A percentile compares a stretch with the other conserved stretches of the same genome.
Conservation (phyloP, 495 filamentous ascomycete species). For the Chaetomium fimeti region DNA sequence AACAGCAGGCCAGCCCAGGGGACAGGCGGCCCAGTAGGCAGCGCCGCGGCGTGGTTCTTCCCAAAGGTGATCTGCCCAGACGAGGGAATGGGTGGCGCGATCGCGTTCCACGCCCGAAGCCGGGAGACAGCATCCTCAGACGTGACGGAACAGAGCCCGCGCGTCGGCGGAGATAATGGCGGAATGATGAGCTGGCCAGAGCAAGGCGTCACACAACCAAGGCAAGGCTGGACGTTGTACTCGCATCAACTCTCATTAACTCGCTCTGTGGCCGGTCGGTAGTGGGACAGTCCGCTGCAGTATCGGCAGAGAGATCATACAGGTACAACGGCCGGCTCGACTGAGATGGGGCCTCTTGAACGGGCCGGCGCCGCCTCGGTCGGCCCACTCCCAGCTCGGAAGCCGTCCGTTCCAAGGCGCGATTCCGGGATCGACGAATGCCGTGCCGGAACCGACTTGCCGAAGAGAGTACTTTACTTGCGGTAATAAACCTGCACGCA, state of each 20-base stretch:
- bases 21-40: slow-evolving; percentile 12
- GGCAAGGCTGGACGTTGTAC: slow-evolving; percentile 19
- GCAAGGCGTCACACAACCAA: slow-evolving; percentile 17
- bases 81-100: slow-evolving; percentile 21
- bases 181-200: slow-evolving; percentile 23
- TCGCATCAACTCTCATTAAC: slow-evolving; percentile 17
- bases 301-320: slow-evolving; percentile 22
- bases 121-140: slow-evolving; percentile 24
- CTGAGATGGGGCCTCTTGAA: slow-evolving; percentile 10
- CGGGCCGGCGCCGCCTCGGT: slow-evolving; percentile 20
- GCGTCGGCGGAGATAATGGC: slow-evolving; percentile 26
- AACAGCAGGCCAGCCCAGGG: not conserved
- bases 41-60: slow-evolving; percentile 10
- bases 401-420: not conserved
- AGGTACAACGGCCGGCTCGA: slow-evolving; percentile 14
- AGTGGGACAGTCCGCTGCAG: slow-evolving; percentile 20
- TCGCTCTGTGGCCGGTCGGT: slow-evolving; percentile 21
- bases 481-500: slow-evolving; percentile 62
- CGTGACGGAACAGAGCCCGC: slow-evolving; percentile 18
- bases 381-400: slow-evolving; percentile 8
- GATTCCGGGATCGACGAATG: not conserved
- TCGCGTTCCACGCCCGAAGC: slow-evolving; percentile 26
- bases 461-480: slow-evolving; percentile 46
- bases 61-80: slow-evolving; percentile 21
- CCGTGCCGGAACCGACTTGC: slow-evolving; percentile 8